phyloP scores from a whole-genome alignment of 768 basidiomycete species.

The Tephrocybe sp. region DNA sequence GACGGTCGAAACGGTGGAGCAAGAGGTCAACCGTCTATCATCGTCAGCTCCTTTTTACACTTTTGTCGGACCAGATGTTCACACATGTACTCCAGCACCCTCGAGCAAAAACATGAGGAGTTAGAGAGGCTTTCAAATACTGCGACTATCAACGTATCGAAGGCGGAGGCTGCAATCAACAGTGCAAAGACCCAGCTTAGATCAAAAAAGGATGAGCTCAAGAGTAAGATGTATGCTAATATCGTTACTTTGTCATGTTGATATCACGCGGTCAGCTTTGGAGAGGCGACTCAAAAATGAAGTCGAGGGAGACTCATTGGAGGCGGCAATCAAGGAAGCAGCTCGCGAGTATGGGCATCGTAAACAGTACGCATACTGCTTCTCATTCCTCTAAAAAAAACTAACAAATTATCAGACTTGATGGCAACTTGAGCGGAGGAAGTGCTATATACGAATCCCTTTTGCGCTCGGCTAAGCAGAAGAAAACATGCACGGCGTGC shows the following conservation, averaged over 20 bases:
- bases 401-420: slow-evolving; percentile 19
- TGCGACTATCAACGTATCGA: slow-evolving; percentile 57
- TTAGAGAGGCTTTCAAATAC: slow-evolving; percentile 39
- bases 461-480: slow-evolving; percentile 54
- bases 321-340: slow-evolving; percentile 48
- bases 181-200: slow-evolving; percentile 60
- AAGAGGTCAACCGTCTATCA: slow-evolving; percentile 57
- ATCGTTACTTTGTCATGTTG: neutral
- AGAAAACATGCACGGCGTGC: slow-evolving; percentile 76
- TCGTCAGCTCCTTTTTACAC: slow-evolving; percentile 43
- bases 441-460: slow-evolving; percentile 49
- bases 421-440: slow-evolving; percentile 26
- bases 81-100: slow-evolving; percentile 43
- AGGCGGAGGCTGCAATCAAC: slow-evolving; percentile 59
- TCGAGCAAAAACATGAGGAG: slow-evolving; percentile 59
- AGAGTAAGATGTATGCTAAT: slow-evolving; percentile 38
- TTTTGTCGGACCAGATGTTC: neutral
- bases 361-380: slow-evolving; percentile 35
- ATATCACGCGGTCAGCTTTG: slow-evolving; percentile 31
- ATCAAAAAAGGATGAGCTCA: slow-evolving; percentile 59
- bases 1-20: slow-evolving; percentile 66
- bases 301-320: slow-evolving; percentile 31
- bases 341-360: slow-evolving; percentile 38
- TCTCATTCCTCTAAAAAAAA: neutral
- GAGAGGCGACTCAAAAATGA: slow-evolving; percentile 44